Evolutionary conservation across 2,329 filamentous ascomycete species (phyloP).

Genomic region (Pseudocercospora vitis): DNA sequence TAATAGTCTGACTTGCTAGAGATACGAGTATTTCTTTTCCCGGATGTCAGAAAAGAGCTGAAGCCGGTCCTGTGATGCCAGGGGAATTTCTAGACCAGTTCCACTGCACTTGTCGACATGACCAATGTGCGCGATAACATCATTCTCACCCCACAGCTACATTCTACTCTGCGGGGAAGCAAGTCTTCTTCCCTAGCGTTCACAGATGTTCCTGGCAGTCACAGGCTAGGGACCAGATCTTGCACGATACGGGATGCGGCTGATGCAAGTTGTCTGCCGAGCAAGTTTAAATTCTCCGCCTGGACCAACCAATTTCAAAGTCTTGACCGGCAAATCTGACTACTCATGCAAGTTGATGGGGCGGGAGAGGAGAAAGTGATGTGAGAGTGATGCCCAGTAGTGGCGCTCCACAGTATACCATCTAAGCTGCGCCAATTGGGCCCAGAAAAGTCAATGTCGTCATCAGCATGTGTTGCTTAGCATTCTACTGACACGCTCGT

Average conservation of each 20-base stretch:
- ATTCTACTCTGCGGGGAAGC: too few relatives aligned
- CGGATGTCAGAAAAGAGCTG: too few relatives aligned
- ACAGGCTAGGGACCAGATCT: background rate
- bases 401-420: slow-evolving; percentile 1
- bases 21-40: too few relatives aligned
- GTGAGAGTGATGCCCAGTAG: slow-evolving; percentile 1
- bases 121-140: too few relatives aligned
- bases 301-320: background rate
- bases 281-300: background rate
- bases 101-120: too few relatives aligned
- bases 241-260: background rate
- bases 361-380: slow-evolving; percentile 2
- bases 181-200: too few relatives aligned
- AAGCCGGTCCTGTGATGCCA: too few relatives aligned
- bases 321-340: background rate
- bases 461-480: background rate
- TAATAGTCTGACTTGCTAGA: too few relatives aligned
- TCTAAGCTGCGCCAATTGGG: background rate
- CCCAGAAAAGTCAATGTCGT: slow-evolving; percentile 10
- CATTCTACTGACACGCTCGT: background rate
- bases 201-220: background rate
- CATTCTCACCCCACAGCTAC: too few relatives aligned
- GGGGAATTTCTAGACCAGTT: too few relatives aligned
- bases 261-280: background rate
- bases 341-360: slow-evolving; percentile 4